Evolutionary conservation across 179 eudicot species (phyloP).

Genomic region (Pouteria campechiana): DNA sequence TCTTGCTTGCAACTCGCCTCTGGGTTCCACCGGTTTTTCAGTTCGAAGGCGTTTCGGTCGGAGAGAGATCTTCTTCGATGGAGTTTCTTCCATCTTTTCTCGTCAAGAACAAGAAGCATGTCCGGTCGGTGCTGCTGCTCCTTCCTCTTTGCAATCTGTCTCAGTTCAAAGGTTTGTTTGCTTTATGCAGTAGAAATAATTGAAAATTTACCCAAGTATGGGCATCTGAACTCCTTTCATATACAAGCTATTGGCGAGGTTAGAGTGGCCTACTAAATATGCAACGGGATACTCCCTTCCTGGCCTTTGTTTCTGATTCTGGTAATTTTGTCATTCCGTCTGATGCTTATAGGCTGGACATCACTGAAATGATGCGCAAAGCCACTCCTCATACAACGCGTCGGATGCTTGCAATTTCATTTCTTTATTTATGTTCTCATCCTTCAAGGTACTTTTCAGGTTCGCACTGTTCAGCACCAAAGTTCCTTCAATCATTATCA

Average conservation of each 20-base stretch:
- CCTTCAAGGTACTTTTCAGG: conserved; percentile 67
- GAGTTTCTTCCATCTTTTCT: conserved; percentile 24
- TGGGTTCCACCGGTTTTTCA: background rate
- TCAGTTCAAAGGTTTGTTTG: conserved; percentile 2
- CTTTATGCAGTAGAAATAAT: background rate
- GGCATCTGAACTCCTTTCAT: background rate
- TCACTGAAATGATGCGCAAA: conserved; percentile 11
- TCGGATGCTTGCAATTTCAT: conserved; percentile 39
- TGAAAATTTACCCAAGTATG: no score
- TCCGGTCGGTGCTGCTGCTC: conserved; percentile 2
- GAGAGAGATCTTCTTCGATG: conserved; percentile 34
- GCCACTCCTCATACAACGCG: conserved; percentile 28
- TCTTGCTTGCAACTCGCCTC: background rate
- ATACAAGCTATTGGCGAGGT: background rate
- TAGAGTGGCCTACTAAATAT: background rate
- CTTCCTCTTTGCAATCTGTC: conserved; percentile 1
- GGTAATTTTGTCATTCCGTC: background rate
- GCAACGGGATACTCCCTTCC: background rate
- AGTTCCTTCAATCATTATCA: conserved; percentile 1
- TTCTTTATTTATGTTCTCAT: conserved; percentile 30
- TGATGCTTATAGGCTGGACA: conserved; percentile 10
- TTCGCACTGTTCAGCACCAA: conserved; percentile 18
- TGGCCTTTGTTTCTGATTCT: background rate
- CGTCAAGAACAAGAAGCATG: no score
- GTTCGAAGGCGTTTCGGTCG: conserved; percentile 12